Base-by-base conservation (phyloP, 2,329 filamentous ascomycete genomes). In the Rhytidhysteron rufulum region DNA sequence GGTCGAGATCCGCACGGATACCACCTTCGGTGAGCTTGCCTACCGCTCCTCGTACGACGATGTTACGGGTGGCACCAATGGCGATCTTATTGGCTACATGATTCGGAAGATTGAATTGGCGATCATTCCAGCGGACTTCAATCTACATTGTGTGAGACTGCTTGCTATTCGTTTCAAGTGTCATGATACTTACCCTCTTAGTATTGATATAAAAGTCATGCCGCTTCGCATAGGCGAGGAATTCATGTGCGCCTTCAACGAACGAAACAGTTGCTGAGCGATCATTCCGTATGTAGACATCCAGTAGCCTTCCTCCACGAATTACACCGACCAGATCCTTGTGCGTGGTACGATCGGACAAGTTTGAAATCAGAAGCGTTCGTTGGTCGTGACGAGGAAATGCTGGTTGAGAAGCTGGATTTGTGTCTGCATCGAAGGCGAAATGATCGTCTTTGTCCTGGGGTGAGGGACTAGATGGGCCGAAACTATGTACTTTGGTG, bases 1-100 rank as follows among this genome's bases (percentile, higher is more conserved):
- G 88, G 18, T 89, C 83, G 27, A 93, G 73, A 52, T 94, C 85
- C 4, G 82, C 75, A 9, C 84, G 80, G 47, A 94, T 80, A 13
- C 67, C 65, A 6, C 77, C 67, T 49, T 82, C 82, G 0, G 81
- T 88, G 49, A 86, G 39, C 68, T 74, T 39, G 68, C 68, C 50
- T 71, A 51, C 46, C 15, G 77, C 78, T 8, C 75, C 74, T 42
- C 77, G 77, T 31, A 94, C 76, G 16, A 90, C 67, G 27, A 94
- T 62, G 53, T 91, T 93, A 44, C 88, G 80, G 31, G 80, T 85
- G 11, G 85, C 85, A 11, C 86, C 86, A 34, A 64, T 70, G 29
- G 65, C 63, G 40, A 90, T 75, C 57, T 85, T 86, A 59, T 75
- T 71, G 17, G 76, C 74, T 38, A 89, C 71, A 58, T 87, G 79